Evolutionary conservation across 1,284 basidiomycete species (phyloP).

Genomic region (Sporisorium exsertum): DNA sequence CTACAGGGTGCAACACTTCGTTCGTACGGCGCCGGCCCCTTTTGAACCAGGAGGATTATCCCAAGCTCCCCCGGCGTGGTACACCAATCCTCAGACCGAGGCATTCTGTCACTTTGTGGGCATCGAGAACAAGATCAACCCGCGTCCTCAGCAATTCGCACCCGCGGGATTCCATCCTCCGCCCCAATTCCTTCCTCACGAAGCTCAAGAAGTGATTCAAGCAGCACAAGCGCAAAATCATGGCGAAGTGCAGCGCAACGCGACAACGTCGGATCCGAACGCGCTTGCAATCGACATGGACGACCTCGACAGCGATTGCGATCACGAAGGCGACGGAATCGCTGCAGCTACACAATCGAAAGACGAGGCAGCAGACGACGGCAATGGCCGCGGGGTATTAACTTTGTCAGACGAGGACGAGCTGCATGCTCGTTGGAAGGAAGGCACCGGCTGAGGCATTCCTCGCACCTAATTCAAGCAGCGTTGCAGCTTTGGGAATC

Average conservation of each 20-base stretch:
- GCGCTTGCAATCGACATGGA: slow-evolving; percentile 41
- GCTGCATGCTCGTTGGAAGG: slow-evolving; percentile 47
- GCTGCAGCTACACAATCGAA: neutral
- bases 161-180: neutral
- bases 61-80: slow-evolving; percentile 74
- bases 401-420: slow-evolving; percentile 40
- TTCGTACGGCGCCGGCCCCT: slow-evolving; percentile 70
- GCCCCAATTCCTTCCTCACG: neutral
- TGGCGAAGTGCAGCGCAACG: neutral
- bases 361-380: neutral
- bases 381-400: slow-evolving; percentile 1
- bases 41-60: slow-evolving; percentile 70
- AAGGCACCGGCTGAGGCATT: slow-evolving; percentile 45
- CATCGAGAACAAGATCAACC: slow-evolving; percentile 75
- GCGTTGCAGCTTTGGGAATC: no score
- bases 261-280: slow-evolving; percentile 25
- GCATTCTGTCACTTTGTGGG: slow-evolving; percentile 84
- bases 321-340: neutral
- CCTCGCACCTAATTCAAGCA: neutral
- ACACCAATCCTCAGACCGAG: slow-evolving; percentile 90
- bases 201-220: neutral
- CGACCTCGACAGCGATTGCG: slow-evolving; percentile 22
- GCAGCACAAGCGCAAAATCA: neutral
- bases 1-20: slow-evolving; percentile 49
- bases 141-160: slow-evolving; percentile 3